phyloP scores from a whole-genome alignment of 1,284 basidiomycete species.

The Rhodotorula glutinis region DNA sequence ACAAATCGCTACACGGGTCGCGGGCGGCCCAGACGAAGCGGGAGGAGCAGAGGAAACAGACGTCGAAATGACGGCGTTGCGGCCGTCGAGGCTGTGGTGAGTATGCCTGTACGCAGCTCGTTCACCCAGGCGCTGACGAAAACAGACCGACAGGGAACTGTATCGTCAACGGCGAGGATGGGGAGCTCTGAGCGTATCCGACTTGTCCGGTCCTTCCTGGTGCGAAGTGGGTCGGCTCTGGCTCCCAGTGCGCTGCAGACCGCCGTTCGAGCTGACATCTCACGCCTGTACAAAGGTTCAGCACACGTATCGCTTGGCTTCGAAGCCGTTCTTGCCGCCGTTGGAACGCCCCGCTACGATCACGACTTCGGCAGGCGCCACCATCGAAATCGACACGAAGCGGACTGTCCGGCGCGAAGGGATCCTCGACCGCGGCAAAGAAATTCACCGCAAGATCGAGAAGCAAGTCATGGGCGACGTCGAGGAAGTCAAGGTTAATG shows the following conservation, averaged over 20 bases:
- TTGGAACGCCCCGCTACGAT: constrained; percentile 20
- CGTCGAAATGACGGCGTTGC: too few relatives aligned
- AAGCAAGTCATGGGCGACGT: constrained; percentile 38
- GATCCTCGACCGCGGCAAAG: constrained; percentile 35
- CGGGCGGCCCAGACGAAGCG: too few relatives aligned
- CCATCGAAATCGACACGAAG: constrained; percentile 26
- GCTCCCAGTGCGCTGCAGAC: too few relatives aligned
- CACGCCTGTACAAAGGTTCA: constrained; percentile 7
- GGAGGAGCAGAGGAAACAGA: too few relatives aligned
- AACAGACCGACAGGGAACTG: constrained; percentile 13
- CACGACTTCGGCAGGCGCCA: constrained; percentile 15
- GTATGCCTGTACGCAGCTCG: neutral
- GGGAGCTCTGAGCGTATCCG: constrained; percentile 28
- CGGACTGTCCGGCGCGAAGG: constrained; percentile 35
- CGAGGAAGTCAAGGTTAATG: constrained; percentile 34
- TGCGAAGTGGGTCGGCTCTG: constrained; percentile 19
- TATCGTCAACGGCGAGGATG: constrained; percentile 21
- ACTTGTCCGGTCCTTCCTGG: constrained; percentile 28
- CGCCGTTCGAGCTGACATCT: too few relatives aligned
- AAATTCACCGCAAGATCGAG: constrained; percentile 39
- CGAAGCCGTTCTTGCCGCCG: constrained; percentile 25
- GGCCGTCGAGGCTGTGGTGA: constrained; percentile 1
- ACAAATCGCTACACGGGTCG: neutral
- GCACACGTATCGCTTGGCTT: constrained; percentile 31
- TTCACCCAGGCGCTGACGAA: too few relatives aligned